phyloP scores from a whole-genome alignment of 495 filamentous ascomycete species.

The Tuber magnatum region DNA sequence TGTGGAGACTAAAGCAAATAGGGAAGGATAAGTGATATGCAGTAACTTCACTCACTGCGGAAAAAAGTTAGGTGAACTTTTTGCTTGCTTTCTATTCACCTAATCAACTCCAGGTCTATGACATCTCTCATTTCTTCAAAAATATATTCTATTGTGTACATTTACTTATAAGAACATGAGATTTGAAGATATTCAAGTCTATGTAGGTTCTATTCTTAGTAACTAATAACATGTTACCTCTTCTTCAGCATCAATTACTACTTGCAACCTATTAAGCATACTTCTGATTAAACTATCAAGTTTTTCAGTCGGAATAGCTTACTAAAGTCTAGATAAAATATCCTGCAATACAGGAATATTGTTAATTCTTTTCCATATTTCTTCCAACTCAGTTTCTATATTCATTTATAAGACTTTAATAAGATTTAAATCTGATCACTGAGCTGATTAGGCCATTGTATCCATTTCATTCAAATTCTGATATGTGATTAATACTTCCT shows the following conservation, averaged over 20 bases:
- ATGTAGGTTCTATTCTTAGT: too few species aligned
- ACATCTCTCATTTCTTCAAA: too few species aligned
- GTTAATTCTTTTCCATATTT: conserved; percentile 4
- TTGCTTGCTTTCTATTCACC: too few species aligned
- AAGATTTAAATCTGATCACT: conserved; percentile 25
- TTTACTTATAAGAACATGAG: too few species aligned
- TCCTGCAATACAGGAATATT: neutral
- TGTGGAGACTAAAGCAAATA: too few species aligned
- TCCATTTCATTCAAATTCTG: conserved; percentile 8
- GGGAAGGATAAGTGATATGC: too few species aligned
- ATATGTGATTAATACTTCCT: neutral
- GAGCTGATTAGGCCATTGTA: conserved; percentile 3
- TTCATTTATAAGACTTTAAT: conserved; percentile 15
- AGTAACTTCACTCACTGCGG: too few species aligned
- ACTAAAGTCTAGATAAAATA: neutral
- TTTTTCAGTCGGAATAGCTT: neutral
- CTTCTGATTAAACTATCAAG: conserved; percentile 11
- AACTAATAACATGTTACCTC: neutral
- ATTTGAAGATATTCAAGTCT: too few species aligned
- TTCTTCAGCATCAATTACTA: conserved; percentile 7
- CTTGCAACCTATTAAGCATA: conserved; percentile 11
- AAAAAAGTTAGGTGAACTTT: too few species aligned
- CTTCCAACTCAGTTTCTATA: too few species aligned
- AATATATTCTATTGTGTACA: too few species aligned
- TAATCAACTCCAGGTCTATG: too few species aligned